Conservation (phyloP, 2,329 filamentous ascomycete species). For the Blumeria graminis region DNA sequence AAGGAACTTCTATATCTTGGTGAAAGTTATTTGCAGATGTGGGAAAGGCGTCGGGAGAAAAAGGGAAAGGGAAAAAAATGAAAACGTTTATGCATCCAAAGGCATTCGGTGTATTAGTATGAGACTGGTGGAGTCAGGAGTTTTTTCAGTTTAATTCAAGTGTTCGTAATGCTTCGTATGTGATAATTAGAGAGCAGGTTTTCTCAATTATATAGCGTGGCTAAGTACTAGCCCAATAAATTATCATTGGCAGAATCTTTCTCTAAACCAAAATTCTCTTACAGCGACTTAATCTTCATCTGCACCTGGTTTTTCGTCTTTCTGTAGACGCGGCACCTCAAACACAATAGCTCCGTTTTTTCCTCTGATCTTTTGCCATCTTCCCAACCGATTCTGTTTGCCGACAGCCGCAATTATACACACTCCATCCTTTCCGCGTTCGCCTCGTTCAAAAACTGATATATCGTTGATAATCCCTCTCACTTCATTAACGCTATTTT, state of each 20-base stretch:
- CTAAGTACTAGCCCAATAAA: too few species aligned
- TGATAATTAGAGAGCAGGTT: too few species aligned
- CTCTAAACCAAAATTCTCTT: too few species aligned
- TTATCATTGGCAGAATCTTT: too few species aligned
- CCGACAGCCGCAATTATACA: slow-evolving; percentile 71
- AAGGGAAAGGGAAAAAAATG: slow-evolving; percentile 1
- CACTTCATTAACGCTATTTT: not conserved
- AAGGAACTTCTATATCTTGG: slow-evolving; percentile 77
- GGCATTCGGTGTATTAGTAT: too few species aligned
- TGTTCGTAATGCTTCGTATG: too few species aligned
- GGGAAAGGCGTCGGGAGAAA: slow-evolving; percentile 49
- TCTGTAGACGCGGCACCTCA: slow-evolving; percentile 35
- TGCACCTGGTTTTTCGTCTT: too few species aligned
- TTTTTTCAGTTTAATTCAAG: too few species aligned
- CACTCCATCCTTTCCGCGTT: slow-evolving; percentile 49
- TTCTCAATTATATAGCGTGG: too few species aligned
- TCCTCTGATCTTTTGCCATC: slow-evolving; percentile 38
- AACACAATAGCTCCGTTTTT: slow-evolving; percentile 76
- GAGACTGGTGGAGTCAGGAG: too few species aligned
- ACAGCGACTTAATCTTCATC: too few species aligned
- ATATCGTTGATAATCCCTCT: slow-evolving; percentile 73
- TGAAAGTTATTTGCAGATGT: slow-evolving; percentile 88
- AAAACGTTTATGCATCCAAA: not conserved
- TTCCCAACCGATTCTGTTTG: slow-evolving; percentile 63
- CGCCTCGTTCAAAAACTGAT: slow-evolving; percentile 62